A percentile compares a stretch with the other conserved stretches of the same genome.
Conservation (phyloP, 768 basidiomycete genomes). For the Lactarius psammicola region DNA sequence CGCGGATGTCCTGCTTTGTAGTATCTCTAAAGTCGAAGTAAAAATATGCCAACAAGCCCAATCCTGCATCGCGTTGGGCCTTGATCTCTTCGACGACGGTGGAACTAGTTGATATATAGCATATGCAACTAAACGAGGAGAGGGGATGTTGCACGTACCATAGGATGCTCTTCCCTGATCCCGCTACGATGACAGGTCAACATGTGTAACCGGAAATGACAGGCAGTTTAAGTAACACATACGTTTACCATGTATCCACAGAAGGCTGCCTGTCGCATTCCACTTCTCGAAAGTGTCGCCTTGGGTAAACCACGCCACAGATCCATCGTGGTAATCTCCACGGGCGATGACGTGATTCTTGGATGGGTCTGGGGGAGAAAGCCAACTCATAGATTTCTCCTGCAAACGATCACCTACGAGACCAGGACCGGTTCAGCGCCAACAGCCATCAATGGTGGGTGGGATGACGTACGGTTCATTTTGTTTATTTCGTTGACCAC, state of each 20-base stretch:
- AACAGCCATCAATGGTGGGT: background rate
- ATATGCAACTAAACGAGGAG: background rate
- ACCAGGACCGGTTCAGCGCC: fast-evolving
- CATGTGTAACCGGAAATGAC: background rate
- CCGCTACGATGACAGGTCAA: background rate
- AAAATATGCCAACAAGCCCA: background rate
- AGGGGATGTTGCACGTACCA: background rate
- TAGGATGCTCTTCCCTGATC: background rate
- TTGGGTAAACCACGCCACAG: background rate
- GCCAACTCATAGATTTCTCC: background rate
- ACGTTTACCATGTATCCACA: background rate
- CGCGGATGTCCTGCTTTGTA: background rate
- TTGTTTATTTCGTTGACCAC: background rate
- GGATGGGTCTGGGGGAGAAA: background rate
- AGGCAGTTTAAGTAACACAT: background rate
- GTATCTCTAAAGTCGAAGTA: background rate
- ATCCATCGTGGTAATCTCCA: background rate
- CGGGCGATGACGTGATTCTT: background rate
- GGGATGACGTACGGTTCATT: background rate
- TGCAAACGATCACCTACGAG: background rate
- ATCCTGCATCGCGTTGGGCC: background rate
- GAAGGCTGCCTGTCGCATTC: background rate
- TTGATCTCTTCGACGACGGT: background rate
- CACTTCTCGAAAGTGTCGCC: background rate
- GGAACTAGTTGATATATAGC: background rate